A percentile compares a stretch with the other conserved stretches of the same genome.
phyloP scores from a whole-genome alignment of 768 basidiomycete genomes.

The Lactarius akahatsu region DNA sequence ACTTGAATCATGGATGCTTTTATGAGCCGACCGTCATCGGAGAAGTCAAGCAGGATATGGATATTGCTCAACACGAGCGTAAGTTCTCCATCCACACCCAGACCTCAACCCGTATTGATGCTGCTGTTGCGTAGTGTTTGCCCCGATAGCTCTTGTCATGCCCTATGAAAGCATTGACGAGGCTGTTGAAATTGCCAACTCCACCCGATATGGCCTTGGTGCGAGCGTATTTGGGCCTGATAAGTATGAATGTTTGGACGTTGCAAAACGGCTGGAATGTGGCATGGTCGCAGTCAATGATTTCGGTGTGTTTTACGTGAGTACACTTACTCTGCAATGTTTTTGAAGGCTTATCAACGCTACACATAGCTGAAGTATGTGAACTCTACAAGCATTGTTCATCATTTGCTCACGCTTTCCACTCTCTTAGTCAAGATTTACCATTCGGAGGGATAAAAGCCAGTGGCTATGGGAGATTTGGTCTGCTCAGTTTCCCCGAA shows the following conservation, averaged over 20 bases:
- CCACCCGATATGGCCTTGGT: slow-evolving; percentile 85
- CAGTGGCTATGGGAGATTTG: slow-evolving; percentile 93
- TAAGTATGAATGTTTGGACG: slow-evolving; percentile 70
- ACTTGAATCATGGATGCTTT: slow-evolving; percentile 71
- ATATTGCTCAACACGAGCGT: slow-evolving; percentile 81
- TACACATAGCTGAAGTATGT: slow-evolving; percentile 61
- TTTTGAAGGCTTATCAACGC: slow-evolving; percentile 27
- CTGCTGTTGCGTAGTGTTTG: slow-evolving; percentile 64
- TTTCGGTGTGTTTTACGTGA: slow-evolving; percentile 84
- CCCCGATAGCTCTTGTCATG: slow-evolving; percentile 86
- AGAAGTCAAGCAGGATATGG: slow-evolving; percentile 66
- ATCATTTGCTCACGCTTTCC: slow-evolving; percentile 22
- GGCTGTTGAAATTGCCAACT: slow-evolving; percentile 85
- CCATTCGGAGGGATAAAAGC: slow-evolving; percentile 94
- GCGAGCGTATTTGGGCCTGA: slow-evolving; percentile 93
- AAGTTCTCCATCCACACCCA: slow-evolving; percentile 35
- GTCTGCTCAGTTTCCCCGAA: slow-evolving; percentile 40
- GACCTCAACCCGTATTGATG: slow-evolving; percentile 13
- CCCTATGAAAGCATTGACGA: slow-evolving; percentile 82
- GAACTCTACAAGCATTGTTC: slow-evolving; percentile 25
- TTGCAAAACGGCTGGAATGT: slow-evolving; percentile 81
- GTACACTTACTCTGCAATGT: slow-evolving; percentile 33
- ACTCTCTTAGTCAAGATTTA: slow-evolving; percentile 70
- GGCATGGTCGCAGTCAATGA: slow-evolving; percentile 99
- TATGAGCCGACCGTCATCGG: slow-evolving; percentile 88